Evolutionary conservation across 164 flowering plant species (phyloP).

Genomic region (Liriodendron chinense): DNA sequence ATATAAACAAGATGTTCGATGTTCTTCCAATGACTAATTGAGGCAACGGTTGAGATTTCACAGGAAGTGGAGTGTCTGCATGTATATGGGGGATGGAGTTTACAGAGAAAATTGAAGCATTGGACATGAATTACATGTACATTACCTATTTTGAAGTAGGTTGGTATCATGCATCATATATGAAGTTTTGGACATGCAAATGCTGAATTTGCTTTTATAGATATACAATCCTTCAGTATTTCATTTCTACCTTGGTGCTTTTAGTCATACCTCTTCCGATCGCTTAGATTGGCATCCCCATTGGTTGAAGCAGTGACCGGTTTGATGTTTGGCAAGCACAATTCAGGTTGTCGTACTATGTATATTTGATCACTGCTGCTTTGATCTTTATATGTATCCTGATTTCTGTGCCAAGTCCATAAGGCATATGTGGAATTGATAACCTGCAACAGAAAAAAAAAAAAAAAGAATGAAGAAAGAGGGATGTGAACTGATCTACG

Average conservation of each 20-base stretch:
- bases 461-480: background rate
- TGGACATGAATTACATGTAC: too few species aligned
- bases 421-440: slow-evolving; percentile 75
- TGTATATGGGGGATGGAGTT: too few species aligned
- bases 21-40: too few species aligned
- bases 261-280: background rate
- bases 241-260: too few species aligned
- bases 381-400: slow-evolving; percentile 55
- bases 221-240: too few species aligned
- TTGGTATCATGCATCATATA: too few species aligned
- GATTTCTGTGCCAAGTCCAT: slow-evolving; percentile 95
- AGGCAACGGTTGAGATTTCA: too few species aligned
- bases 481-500: background rate
- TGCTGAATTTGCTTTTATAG: background rate
- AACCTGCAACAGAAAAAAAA: slow-evolving; percentile 42
- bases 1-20: too few species aligned
- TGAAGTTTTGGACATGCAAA: background rate
- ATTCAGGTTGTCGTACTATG: slow-evolving; percentile 70
- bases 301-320: background rate
- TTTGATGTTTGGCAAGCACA: slow-evolving; percentile 30
- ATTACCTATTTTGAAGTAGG: too few species aligned
- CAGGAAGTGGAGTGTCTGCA: too few species aligned
- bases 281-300: background rate
- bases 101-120: too few species aligned
- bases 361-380: slow-evolving; percentile 70